Conservation (phyloP, 192 early-diverging fungal species). For the Backusella macrospora region DNA sequence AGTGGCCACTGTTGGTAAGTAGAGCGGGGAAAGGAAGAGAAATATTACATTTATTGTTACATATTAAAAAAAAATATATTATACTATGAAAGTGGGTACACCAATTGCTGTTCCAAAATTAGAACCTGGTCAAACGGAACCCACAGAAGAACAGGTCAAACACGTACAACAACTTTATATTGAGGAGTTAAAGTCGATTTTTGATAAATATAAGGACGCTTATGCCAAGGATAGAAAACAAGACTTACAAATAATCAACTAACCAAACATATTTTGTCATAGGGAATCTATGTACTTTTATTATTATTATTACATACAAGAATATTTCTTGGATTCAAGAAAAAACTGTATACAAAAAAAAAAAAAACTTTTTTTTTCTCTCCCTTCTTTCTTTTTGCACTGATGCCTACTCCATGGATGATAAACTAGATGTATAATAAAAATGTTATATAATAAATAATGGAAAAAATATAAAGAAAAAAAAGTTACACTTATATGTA, state of each 20-base stretch:
- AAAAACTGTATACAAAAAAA: too few species aligned
- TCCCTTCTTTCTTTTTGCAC: too few species aligned
- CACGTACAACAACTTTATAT: slow-evolving; percentile 69
- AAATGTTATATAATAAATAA: too few species aligned
- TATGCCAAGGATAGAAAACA: slow-evolving; percentile 63
- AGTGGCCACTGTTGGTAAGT: slow-evolving; percentile 42
- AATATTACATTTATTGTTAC: not conserved
- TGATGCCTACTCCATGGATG: too few species aligned
- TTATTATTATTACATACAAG: too few species aligned
- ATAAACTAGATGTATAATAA: too few species aligned
- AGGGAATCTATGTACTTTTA: too few species aligned
- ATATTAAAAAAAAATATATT: not conserved
- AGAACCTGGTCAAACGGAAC: slow-evolving; percentile 28
- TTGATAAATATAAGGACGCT: slow-evolving; percentile 68
- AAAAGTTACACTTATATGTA: too few species aligned
- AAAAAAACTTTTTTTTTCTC: too few species aligned
- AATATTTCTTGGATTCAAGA: too few species aligned
- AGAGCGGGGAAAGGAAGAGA: not conserved
- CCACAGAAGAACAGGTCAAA: slow-evolving; percentile 56
- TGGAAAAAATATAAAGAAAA: too few species aligned
- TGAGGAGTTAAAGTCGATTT: slow-evolving; percentile 59
- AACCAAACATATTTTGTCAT: not conserved
- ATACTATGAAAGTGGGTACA: slow-evolving; percentile 50
- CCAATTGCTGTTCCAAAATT: slow-evolving; percentile 63
- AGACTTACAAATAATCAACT: slow-evolving; percentile 68